Percentiles rank a stretch among this genome's conserved stretches.
phyloP scores from a whole-genome alignment of 306 rosid genomes.

The Begonia loranthoides region DNA sequence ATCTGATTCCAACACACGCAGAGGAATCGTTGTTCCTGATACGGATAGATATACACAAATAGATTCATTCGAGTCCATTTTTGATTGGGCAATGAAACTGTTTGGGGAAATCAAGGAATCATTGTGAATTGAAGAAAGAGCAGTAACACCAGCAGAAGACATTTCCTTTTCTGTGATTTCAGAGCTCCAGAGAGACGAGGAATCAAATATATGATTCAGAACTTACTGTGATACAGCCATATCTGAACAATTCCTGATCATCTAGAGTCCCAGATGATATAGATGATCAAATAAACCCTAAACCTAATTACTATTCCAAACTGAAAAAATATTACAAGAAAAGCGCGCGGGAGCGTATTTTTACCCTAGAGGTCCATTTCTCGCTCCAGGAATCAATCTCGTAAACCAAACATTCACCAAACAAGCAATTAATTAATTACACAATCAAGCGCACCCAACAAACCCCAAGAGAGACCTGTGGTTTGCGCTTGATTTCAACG shows the following conservation, averaged over 20 bases:
- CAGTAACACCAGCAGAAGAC: conserved; percentile 71
- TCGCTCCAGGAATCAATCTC: not conserved
- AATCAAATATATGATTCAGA: not conserved
- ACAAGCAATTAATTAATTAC: not conserved
- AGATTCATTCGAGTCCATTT: conserved; percentile 31
- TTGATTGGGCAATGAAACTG: conserved; percentile 17
- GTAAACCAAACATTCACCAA: not conserved
- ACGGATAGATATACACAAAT: conserved; percentile 46
- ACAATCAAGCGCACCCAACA: conserved; percentile 9
- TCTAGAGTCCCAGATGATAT: conserved; percentile 4
- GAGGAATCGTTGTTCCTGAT: conserved; percentile 43
- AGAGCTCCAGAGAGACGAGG: not conserved
- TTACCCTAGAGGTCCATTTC: conserved; percentile 33
- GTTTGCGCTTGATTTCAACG: not conserved
- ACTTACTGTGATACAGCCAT: conserved; percentile 22
- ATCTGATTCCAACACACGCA: conserved; percentile 66
- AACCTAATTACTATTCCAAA: not conserved
- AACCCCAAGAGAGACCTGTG: conserved; percentile 13
- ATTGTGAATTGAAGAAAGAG: conserved; percentile 35
- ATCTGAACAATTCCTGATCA: conserved; percentile 2
- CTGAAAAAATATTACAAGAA: conserved; percentile 1
- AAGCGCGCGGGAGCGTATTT: not conserved
- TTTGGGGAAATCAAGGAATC: conserved; percentile 31
- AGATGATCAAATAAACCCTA: not conserved
- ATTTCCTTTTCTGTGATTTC: conserved; percentile 30